A percentile compares a stretch with the other conserved stretches of the same genome.
Evolutionary conservation across 2,329 filamentous ascomycete species (phyloP).

Genomic region (Dothistroma septosporum): DNA sequence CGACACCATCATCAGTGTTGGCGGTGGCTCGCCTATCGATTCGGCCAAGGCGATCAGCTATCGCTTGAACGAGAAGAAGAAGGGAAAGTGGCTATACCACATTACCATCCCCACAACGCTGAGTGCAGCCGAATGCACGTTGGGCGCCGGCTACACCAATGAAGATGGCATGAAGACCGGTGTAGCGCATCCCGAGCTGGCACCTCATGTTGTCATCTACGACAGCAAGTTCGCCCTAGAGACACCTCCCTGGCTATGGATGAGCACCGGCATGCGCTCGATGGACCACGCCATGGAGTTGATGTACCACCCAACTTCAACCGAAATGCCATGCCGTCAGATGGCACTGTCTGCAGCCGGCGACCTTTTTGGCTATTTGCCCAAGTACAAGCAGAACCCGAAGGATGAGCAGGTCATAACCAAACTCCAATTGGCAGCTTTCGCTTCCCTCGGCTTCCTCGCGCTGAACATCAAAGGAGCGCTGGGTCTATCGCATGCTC

Average conservation of each 20-base stretch:
- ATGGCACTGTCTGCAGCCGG: slow-evolving; percentile 44
- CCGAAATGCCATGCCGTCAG: slow-evolving; percentile 49
- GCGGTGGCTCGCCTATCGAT: slow-evolving; percentile 55
- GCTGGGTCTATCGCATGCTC: slow-evolving; percentile 43
- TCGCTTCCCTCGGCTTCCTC: slow-evolving; percentile 49
- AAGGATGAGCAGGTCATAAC: slow-evolving; percentile 49
- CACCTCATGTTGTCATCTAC: slow-evolving; percentile 50
- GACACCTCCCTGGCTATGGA: slow-evolving; percentile 49
- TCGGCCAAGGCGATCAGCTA: slow-evolving; percentile 47
- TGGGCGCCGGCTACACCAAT: slow-evolving; percentile 50
- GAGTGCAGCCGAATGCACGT: slow-evolving; percentile 54
- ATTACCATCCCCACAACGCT: slow-evolving; percentile 50
- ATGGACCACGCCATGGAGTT: slow-evolving; percentile 54
- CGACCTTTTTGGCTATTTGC: slow-evolving; percentile 47
- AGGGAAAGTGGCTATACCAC: slow-evolving; percentile 42
- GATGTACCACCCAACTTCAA: slow-evolving; percentile 50
- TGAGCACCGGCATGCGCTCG: slow-evolving; percentile 51
- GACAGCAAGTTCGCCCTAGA: slow-evolving; percentile 50
- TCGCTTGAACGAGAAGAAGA: slow-evolving; percentile 39
- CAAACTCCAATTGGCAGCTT: slow-evolving; percentile 51
- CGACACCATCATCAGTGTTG: slow-evolving; percentile 54
- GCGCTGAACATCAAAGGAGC: slow-evolving; percentile 50
- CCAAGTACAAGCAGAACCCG: slow-evolving; percentile 44
- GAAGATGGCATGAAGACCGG: slow-evolving; percentile 48
- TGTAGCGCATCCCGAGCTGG: slow-evolving; percentile 42